Conservation (phyloP, 257 asterid species). For the Nicotiana otophora region DNA sequence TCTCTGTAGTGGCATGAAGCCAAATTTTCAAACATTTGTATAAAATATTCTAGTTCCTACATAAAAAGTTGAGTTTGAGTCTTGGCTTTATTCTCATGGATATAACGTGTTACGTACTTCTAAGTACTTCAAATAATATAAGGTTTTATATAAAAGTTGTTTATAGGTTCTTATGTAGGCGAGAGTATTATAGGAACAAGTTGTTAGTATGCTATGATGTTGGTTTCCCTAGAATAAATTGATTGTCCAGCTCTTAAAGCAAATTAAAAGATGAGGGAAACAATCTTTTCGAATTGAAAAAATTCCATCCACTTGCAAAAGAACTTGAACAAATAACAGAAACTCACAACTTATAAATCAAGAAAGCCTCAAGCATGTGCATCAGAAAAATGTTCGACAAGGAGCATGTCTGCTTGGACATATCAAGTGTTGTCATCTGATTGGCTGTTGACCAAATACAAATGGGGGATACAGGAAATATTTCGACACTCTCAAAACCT, state of each 20-base stretch:
- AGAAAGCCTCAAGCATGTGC: neutral
- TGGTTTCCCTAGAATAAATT: neutral
- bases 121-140: neutral
- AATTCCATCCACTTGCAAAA: neutral
- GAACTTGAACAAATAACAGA: neutral
- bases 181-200: neutral
- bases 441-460: neutral
- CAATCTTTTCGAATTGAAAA: neutral
- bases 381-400: neutral
- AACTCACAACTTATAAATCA: neutral
- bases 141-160: too few relatives aligned
- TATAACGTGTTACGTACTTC: neutral
- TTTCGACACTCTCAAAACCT: neutral
- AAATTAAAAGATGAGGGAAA: neutral
- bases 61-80: neutral
- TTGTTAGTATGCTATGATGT: neutral
- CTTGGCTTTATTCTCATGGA: neutral
- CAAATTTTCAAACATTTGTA: neutral
- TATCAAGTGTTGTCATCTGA: neutral
- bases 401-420: neutral
- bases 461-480: neutral
- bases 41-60: neutral
- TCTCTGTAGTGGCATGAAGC: neutral
- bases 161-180: too few relatives aligned
- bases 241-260: neutral